Conservation (phyloP, 768 basidiomycete species). For the Termitomyces sp. region DNA sequence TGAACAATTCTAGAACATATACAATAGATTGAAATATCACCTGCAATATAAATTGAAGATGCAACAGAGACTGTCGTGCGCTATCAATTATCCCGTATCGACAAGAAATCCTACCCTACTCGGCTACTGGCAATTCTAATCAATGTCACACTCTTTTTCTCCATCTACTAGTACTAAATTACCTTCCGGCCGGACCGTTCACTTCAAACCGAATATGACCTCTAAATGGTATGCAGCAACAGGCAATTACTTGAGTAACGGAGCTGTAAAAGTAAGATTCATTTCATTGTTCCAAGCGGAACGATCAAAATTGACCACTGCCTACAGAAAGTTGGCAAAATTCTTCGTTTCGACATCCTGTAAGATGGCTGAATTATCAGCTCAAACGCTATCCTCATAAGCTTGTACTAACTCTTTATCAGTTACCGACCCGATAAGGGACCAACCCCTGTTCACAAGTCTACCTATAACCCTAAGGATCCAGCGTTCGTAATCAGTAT, state of each 20-base stretch:
- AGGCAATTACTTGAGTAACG: not conserved
- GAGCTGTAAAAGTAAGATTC: not conserved
- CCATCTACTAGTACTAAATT: not conserved
- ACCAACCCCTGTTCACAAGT: not conserved
- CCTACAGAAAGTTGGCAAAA: not conserved
- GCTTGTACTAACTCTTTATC: not conserved
- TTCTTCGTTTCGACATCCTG: not conserved
- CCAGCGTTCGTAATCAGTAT: not conserved
- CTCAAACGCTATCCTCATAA: not conserved
- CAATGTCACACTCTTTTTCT: not conserved
- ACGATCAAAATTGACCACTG: not conserved
- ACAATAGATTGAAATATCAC: not conserved
- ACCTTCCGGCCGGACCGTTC: not conserved
- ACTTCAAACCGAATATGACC: not conserved
- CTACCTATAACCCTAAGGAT: not conserved
- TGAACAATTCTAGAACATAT: not conserved
- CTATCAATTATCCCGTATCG: not conserved
- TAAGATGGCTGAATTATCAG: not conserved
- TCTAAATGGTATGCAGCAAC: not conserved
- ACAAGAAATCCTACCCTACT: not conserved
- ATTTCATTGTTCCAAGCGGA: not conserved
- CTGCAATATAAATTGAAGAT: not conserved
- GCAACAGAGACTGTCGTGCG: too few relatives aligned
- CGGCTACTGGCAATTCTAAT: not conserved
- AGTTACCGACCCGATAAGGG: not conserved